phyloP scores from a whole-genome alignment of 352 stramenopile species.

The Phytopythium chamaehyphon region DNA sequence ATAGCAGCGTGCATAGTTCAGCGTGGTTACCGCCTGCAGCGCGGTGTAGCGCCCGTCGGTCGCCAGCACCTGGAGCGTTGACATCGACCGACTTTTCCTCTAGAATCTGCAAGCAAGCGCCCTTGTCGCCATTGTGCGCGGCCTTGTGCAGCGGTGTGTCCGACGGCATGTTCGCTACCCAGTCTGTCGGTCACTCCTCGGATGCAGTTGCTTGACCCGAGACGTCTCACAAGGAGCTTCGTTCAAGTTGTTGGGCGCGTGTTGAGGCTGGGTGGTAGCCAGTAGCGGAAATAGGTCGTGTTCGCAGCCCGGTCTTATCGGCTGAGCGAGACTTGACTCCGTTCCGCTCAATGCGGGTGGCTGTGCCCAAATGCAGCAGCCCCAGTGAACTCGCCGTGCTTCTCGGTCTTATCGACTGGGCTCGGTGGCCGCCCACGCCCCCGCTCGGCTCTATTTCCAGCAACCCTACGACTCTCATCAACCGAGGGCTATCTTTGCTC shows the following conservation, averaged over 20 bases:
- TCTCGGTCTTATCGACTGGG: conserved; percentile 6
- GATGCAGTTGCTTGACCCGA: no score
- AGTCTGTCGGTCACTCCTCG: no score
- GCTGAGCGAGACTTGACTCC: no score
- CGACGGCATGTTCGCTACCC: conserved; percentile 60
- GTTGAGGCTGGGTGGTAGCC: no score
- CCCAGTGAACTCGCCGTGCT: conserved; percentile 1
- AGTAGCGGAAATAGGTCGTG: no score
- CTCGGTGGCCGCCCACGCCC: not conserved
- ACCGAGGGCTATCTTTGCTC: not conserved
- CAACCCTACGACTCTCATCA: not conserved
- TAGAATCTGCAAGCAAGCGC: conserved; percentile 80
- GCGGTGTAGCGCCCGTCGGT: conserved; percentile 85
- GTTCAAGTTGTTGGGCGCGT: no score
- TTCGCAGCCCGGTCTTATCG: no score
- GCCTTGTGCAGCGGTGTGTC: conserved; percentile 89
- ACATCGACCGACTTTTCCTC: conserved; percentile 88
- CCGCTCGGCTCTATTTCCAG: not conserved
- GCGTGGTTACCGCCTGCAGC: conserved; percentile 86
- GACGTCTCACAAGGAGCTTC: no score
- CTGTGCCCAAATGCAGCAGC: not conserved
- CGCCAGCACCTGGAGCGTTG: conserved; percentile 81
- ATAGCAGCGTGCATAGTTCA: conserved; percentile 83
- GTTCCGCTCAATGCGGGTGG: no score
- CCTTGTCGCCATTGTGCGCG: conserved; percentile 89